phyloP scores from a whole-genome alignment of 495 filamentous ascomycete genomes.

The Penicillium salamii region DNA sequence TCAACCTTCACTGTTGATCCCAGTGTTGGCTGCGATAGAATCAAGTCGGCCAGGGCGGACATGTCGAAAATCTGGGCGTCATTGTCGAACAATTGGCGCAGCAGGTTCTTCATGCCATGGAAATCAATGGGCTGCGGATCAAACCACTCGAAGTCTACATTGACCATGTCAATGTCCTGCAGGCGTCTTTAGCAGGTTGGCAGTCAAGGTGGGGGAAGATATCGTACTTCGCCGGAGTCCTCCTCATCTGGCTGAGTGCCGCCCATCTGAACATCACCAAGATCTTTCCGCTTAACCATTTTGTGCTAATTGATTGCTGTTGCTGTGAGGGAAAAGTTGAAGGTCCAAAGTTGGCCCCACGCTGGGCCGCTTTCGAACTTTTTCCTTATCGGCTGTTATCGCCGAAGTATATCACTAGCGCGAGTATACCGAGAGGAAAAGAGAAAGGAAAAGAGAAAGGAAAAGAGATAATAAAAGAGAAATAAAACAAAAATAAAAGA shows the following conservation, averaged over 20 bases:
- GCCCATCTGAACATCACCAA: slow-evolving; percentile 44
- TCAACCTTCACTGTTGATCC: slow-evolving; percentile 96
- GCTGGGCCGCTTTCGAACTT: slow-evolving; percentile 27
- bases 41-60: slow-evolving; percentile 79
- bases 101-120: slow-evolving; percentile 85
- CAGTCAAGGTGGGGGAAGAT: background rate
- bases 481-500: too few species aligned
- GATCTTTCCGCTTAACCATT: slow-evolving; percentile 52
- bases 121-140: slow-evolving; percentile 93
- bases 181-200: background rate
- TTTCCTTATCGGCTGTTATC: slow-evolving; percentile 29
- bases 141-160: slow-evolving; percentile 98
- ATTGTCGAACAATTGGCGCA: slow-evolving; percentile 90
- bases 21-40: slow-evolving; percentile 81
- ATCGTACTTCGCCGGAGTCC: slow-evolving; percentile 43
- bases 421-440: too few species aligned
- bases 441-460: too few species aligned
- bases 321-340: slow-evolving; percentile 6
- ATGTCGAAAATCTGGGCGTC: slow-evolving; percentile 83
- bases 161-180: slow-evolving; percentile 83
- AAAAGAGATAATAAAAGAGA: too few species aligned
- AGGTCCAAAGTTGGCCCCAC: slow-evolving; percentile 16
- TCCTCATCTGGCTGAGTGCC: slow-evolving; percentile 31
- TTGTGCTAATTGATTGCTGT: slow-evolving; percentile 12
- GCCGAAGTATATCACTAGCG: background rate